phyloP scores from a whole-genome alignment of 352 stramenopile species.

The Phytophthora tubulina region DNA sequence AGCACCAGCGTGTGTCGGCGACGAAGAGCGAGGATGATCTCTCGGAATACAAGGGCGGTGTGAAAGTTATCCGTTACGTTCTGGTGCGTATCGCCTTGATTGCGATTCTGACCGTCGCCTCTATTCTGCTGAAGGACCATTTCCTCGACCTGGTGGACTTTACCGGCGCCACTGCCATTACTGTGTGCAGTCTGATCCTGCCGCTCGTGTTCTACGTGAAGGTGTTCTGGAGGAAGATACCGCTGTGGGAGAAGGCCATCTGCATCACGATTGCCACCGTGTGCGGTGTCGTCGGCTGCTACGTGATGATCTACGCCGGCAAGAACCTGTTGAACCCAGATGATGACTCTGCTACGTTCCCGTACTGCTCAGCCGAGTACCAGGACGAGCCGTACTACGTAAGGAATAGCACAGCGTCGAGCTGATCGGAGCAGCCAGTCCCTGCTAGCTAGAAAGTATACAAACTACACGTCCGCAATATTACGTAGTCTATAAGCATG shows the following conservation, averaged over 20 bases:
- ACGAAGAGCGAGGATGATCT: constrained; percentile 31
- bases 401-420: constrained; percentile 27
- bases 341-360: constrained; percentile 28
- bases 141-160: constrained; percentile 55
- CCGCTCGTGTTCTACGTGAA: constrained; percentile 55
- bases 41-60: constrained; percentile 35
- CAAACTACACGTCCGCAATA: too few relatives aligned
- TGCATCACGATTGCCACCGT: constrained; percentile 37
- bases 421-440: constrained; percentile 5
- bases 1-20: constrained; percentile 6
- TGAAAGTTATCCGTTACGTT: constrained; percentile 43
- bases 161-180: constrained; percentile 45
- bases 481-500: too few relatives aligned
- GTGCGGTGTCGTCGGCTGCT: constrained; percentile 36
- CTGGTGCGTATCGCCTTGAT: constrained; percentile 46
- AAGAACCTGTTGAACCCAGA: constrained; percentile 41
- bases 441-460: too few relatives aligned
- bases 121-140: constrained; percentile 42
- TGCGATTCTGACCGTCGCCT: constrained; percentile 35
- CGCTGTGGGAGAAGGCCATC: constrained; percentile 46
- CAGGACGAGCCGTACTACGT: constrained; percentile 44
- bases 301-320: constrained; percentile 45
- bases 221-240: constrained; percentile 42
- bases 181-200: constrained; percentile 47
- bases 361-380: constrained; percentile 43